A percentile compares a stretch with the other conserved stretches of the same genome.
phyloP scores from a whole-genome alignment of 306 rosid species.

The Rosa lucieae region DNA sequence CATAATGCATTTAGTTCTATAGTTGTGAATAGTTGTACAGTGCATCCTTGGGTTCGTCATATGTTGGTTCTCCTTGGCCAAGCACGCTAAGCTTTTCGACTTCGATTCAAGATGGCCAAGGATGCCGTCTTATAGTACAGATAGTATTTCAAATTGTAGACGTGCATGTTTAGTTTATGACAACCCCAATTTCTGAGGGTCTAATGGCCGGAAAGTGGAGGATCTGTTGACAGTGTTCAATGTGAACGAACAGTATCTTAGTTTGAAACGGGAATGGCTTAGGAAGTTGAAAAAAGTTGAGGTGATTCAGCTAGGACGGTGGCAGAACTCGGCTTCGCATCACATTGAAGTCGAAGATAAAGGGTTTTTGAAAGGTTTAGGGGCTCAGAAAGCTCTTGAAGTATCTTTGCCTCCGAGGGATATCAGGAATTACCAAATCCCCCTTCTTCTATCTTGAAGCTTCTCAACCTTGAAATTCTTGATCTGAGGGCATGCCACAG shows the following conservation, averaged over 20 bases:
- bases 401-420: conserved; percentile 35
- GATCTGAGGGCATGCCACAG: conserved; percentile 38
- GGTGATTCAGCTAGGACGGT: conserved; percentile 30
- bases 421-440: conserved; percentile 22
- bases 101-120: background rate
- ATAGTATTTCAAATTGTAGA: background rate
- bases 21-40: background rate
- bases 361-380: conserved; percentile 14
- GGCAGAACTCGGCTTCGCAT: conserved; percentile 19
- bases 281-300: conserved; percentile 4
- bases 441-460: conserved; percentile 3
- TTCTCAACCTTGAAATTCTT: conserved; percentile 21
- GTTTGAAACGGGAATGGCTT: conserved; percentile 1
- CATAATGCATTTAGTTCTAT: background rate
- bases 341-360: conserved; percentile 29
- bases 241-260: conserved; percentile 2
- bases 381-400: conserved; percentile 14
- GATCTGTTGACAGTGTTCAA: conserved; percentile 30
- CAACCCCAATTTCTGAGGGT: background rate
- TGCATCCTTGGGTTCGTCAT: conserved; percentile 34
- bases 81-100: background rate
- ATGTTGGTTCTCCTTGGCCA: conserved; percentile 13
- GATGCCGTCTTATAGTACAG: background rate
- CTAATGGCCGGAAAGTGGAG: background rate
- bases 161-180: background rate